These are phyloP conservation scores for Parastagonospora nodorum DNA, from an alignment of 2,329 filamentous ascomycete genomes.

Conservation along the genomic window DNA sequence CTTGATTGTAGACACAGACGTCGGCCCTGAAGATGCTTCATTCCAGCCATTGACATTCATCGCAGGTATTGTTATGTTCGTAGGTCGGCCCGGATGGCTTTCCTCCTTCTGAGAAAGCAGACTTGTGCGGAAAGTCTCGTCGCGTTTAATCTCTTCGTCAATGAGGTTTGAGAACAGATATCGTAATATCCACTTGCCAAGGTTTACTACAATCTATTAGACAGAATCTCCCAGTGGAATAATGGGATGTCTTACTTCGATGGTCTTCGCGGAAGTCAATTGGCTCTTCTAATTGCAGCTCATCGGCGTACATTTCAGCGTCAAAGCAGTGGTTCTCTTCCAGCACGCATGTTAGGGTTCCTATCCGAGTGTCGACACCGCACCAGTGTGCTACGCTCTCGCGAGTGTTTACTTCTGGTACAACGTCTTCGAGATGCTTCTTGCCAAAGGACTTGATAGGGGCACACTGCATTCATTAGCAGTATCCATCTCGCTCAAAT, in stretches of 20 bases:
- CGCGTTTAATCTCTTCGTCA: slow-evolving; percentile 85
- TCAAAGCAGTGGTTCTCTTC: slow-evolving; percentile 98
- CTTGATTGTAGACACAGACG: slow-evolving; percentile 58
- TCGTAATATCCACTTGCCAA: slow-evolving; percentile 93
- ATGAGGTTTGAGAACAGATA: slow-evolving; percentile 90
- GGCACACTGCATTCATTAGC: slow-evolving; percentile 65
- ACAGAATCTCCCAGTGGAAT: neutral
- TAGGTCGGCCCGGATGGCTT: slow-evolving; percentile 63
- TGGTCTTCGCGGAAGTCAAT: slow-evolving; percentile 90
- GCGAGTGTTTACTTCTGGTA: slow-evolving; percentile 80
- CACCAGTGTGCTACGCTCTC: slow-evolving; percentile 97
- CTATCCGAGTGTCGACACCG: slow-evolving; percentile 89
- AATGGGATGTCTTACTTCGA: slow-evolving; percentile 67
- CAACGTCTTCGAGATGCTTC: slow-evolving; percentile 89
- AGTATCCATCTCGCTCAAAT: neutral
- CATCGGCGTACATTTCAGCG: slow-evolving; percentile 95
- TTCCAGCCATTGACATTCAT: slow-evolving; percentile 54
- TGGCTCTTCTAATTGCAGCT: slow-evolving; percentile 74
- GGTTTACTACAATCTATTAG: slow-evolving; percentile 68
- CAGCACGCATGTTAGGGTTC: slow-evolving; percentile 84
- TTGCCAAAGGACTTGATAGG: slow-evolving; percentile 93
- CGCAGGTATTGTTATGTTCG: slow-evolving; percentile 63
- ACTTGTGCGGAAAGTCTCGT: slow-evolving; percentile 72
- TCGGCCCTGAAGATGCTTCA: slow-evolving; percentile 44
- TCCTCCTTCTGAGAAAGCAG: slow-evolving; percentile 69